Evolutionary conservation across 192 early-diverging fungal species (phyloP).

Genomic region (Phycomyces blakesleeanus): DNA sequence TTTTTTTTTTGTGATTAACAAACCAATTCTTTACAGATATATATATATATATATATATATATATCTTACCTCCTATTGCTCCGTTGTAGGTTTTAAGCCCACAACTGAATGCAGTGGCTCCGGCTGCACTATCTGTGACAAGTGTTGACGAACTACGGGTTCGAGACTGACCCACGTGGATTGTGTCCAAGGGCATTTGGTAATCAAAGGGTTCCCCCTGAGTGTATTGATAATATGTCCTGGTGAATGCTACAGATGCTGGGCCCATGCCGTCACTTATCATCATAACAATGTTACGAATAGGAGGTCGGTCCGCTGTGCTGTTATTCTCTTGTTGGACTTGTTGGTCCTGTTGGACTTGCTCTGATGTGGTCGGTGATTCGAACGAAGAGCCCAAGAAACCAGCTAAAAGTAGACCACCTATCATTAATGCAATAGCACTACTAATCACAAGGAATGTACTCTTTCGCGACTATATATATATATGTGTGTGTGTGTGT

Average conservation of each 20-base stretch:
- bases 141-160: conserved; percentile 78
- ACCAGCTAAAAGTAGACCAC: too few species aligned
- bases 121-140: conserved; percentile 95
- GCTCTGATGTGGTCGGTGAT: too few species aligned
- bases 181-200: conserved; percentile 61
- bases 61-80: conserved; percentile 72
- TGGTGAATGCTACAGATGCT: conserved; percentile 85
- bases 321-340: too few species aligned
- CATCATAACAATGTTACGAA: conserved; percentile 88
- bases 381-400: too few species aligned
- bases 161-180: conserved; percentile 84
- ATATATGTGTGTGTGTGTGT: too few species aligned
- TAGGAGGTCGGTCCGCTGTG: conserved; percentile 13
- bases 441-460: too few species aligned
- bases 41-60: too few species aligned
- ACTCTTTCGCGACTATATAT: too few species aligned
- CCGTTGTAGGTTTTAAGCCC: conserved; percentile 90
- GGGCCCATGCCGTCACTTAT: conserved; percentile 95
- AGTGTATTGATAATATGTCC: conserved; percentile 73
- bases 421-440: too few species aligned
- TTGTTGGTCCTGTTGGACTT: too few species aligned
- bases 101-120: conserved; percentile 95
- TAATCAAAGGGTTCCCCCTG: conserved; percentile 51
- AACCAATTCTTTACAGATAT: too few species aligned
- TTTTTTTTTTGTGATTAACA: too few species aligned